Percentiles rank a stretch among this genome's conserved stretches.
These are phyloP conservation scores for Cladosporium colombiae DNA, from an alignment of 2,329 filamentous ascomycete genomes.

Conservation along the genomic window DNA sequence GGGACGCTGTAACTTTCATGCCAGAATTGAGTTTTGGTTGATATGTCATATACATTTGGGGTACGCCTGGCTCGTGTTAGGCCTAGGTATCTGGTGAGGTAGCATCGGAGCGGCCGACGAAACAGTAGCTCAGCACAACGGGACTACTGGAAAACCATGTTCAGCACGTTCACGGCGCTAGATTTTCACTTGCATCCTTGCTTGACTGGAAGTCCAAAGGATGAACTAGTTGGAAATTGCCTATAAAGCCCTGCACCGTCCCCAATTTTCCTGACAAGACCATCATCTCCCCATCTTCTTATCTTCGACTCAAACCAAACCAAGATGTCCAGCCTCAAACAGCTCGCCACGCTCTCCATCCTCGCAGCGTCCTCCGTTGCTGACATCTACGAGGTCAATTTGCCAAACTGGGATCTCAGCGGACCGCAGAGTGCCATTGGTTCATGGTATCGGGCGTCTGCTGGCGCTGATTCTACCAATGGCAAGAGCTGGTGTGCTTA, in stretches of 20 bases:
- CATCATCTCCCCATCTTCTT: neutral
- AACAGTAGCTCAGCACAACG: neutral
- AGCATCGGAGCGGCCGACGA: neutral
- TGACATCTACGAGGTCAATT: neutral
- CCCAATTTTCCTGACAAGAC: neutral
- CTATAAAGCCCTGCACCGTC: neutral
- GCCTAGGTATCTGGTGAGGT: neutral
- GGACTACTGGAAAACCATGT: neutral
- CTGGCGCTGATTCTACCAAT: neutral
- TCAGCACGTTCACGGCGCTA: neutral
- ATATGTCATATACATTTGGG: neutral
- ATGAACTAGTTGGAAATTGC: neutral
- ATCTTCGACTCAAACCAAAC: neutral
- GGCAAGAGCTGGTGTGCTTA: constrained; percentile 6
- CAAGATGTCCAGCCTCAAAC: neutral
- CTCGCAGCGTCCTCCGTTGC: neutral
- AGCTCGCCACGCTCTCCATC: neutral
- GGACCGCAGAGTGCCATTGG: neutral
- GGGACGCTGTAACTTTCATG: neutral
- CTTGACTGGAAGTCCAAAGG: neutral
- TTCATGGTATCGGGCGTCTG: neutral
- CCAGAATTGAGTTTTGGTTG: neutral
- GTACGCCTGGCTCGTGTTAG: neutral
- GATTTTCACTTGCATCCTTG: neutral
- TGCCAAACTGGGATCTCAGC: neutral